phyloP scores from a whole-genome alignment of 2,329 filamentous ascomycete species.

The Penicillium nordicum region DNA sequence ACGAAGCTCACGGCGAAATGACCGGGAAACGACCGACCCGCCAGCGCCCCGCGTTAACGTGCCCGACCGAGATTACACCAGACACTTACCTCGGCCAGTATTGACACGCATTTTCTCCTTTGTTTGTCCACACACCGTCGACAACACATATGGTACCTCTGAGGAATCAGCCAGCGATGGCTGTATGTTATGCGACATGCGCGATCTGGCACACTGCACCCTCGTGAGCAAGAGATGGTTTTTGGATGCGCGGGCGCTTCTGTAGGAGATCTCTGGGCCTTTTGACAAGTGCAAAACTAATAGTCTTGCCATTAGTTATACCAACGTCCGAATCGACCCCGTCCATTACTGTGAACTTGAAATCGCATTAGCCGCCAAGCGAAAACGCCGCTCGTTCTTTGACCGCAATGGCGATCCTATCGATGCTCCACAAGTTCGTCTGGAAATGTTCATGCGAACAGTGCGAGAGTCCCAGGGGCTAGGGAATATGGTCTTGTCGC shows the following conservation, averaged over 20 bases:
- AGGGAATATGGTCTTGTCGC: slow-evolving; percentile 67
- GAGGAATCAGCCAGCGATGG: slow-evolving; percentile 75
- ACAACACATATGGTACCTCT: slow-evolving; percentile 75
- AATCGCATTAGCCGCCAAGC: slow-evolving; percentile 71
- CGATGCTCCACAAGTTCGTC: slow-evolving; percentile 71
- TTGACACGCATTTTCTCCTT: slow-evolving; percentile 74
- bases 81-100: slow-evolving; percentile 62
- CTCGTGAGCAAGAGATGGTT: slow-evolving; percentile 73
- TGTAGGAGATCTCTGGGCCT: slow-evolving; percentile 54
- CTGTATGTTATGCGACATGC: slow-evolving; percentile 91
- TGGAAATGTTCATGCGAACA: slow-evolving; percentile 76
- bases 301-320: slow-evolving; percentile 57
- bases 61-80: slow-evolving; percentile 38
- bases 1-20: slow-evolving; percentile 29
- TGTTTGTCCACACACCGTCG: slow-evolving; percentile 77
- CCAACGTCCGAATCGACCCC: slow-evolving; percentile 85
- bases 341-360: slow-evolving; percentile 94
- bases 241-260: slow-evolving; percentile 51
- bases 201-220: slow-evolving; percentile 78
- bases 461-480: slow-evolving; percentile 72
- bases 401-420: slow-evolving; percentile 75
- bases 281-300: slow-evolving; percentile 7
- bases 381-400: slow-evolving; percentile 70
- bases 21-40: slow-evolving; percentile 17
- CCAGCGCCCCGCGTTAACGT: slow-evolving; percentile 18